Evolutionary conservation across 2,329 filamentous ascomycete genomes (phyloP), one percentile per base, ranked within the genome.

Genomic region (Fonsecaea nubica): DNA sequence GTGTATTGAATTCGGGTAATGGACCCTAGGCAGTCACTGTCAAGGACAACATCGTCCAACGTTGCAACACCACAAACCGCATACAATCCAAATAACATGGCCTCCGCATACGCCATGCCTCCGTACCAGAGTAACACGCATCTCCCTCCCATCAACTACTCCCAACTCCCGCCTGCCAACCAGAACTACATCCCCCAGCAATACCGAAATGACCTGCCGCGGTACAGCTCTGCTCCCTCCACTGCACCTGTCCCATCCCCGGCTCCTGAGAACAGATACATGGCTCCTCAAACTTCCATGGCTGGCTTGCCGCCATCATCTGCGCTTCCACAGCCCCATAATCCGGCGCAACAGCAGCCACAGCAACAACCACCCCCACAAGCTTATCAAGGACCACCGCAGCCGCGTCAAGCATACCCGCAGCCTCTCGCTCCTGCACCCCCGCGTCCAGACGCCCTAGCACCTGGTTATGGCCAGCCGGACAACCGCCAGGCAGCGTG

Each of bases 351-450:
- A 70, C 76, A 74, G 56, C 76, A 76, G 65, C 78, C 78, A 65
- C 77, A 76, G 58, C 80, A 77, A 60, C 76, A 77, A 56, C 78
- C 79, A 65, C 74, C 78, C 67, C 75, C 74, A 42, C 75, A 76
- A 65, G 78, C 77, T 65, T 77, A 75, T 55, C 80, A 77, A 59
- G 76, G 65, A 74, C 80, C 55, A 88, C 90, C 77, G 80, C 88
- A 30, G 88, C 89, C 10, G 85, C 86, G 56, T 84, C 89, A 53
- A 85, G 89, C 72, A 87, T 90, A 92, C 76, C 90, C 89, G 54
- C 90, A 92, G 78, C 88, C 89, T 38, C 91, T 92, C 75, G 90
- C 90, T 52, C 90, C 90, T 15, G 90, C 90, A 50, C 90, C 90
- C 50, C 80, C 80, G 61, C 80, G 77, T n/a, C 89, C 92, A 84